Evolutionary conservation across 2,329 filamentous ascomycete genomes (phyloP).

Genomic region (Neopestalotiopsis sp.): DNA sequence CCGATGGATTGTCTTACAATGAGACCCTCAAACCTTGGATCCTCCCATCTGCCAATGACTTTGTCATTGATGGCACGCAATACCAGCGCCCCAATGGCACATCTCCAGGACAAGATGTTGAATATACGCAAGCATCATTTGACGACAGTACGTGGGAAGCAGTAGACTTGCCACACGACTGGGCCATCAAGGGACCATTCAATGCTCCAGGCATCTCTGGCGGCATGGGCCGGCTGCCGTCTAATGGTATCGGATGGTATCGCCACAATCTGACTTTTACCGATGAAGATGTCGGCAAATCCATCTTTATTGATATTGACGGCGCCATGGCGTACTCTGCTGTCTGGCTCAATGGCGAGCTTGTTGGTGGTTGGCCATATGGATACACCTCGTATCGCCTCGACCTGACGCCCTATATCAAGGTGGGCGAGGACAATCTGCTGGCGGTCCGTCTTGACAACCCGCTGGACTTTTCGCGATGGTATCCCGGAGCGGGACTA

Average conservation of each 20-base stretch:
- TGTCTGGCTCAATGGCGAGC: conserved; percentile 56
- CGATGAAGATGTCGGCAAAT: conserved; percentile 24
- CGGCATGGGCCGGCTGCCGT: conserved; percentile 49
- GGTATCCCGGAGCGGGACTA: conserved; percentile 59
- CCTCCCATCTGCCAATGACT: conserved; percentile 36
- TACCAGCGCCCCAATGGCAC: conserved; percentile 28
- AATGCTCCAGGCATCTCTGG: conserved; percentile 39
- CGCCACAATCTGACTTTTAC: conserved; percentile 42
- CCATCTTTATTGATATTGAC: conserved; percentile 41
- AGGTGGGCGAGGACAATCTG: conserved; percentile 41
- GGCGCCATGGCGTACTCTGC: conserved; percentile 57
- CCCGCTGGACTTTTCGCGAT: conserved; percentile 50
- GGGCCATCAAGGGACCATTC: conserved; percentile 48
- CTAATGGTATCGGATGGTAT: conserved; percentile 59
- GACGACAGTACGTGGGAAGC: conserved; percentile 40
- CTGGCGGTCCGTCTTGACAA: conserved; percentile 59
- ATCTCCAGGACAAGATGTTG: conserved; percentile 30
- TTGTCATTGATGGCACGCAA: conserved; percentile 32
- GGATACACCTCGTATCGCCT: conserved; percentile 56
- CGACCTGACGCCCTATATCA: conserved; percentile 50
- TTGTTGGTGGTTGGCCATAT: conserved; percentile 58
- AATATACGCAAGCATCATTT: conserved; percentile 34
- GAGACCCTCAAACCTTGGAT: conserved; percentile 37
- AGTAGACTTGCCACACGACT: conserved; percentile 48
- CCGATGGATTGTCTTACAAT: conserved; percentile 39